Evolutionary conservation across 345 rosid genomes (phyloP), one percentile per base, ranked within the genome.

Genomic region (Viola odorata): DNA sequence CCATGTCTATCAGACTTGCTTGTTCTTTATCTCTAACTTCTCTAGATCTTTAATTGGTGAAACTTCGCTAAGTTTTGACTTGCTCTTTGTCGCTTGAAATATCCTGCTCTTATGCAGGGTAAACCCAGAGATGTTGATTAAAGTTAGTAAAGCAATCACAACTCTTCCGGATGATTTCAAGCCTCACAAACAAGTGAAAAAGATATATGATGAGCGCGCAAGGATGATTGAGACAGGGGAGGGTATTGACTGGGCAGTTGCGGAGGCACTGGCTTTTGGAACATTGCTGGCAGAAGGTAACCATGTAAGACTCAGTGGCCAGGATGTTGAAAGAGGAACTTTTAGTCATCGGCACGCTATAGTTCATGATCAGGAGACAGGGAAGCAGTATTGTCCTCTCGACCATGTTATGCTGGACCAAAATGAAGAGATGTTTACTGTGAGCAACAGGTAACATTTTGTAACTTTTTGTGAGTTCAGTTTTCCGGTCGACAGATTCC

Each of bases 271-370:
- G 73, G 91, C 86, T 50, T 82, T 88, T 59, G 85, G 88, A 62
- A 88, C 92, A 15, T 75, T 88, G 55, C 62, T 88, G 59, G 88
- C 84, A 54, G 96, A 88, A 78, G 96, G 96, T 67, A 85, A 88
- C 70, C 96, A 85, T 82, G 92, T 88, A 64, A 82, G 96, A 37
- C 69, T 88, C 81, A 88, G 96, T 47, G 96, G 92, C 37, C 96
- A 89, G 70, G 96, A 89, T 80, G 96, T 89, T 7, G 94, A 89
- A 75, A 75, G 96, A 75, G 96, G 96, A 70, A 89, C 96, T n/a
- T 89, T 82, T 67, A 89, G 91, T 72, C 88, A 89, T 53, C 79
- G 96, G 44, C 96, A 84, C 69, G 62, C 96, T 37, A 84, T 86
- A 16, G 17, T 89, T 67, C 88, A 89, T 69, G 88, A 84, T 77